Evolutionary conservation across 768 basidiomycete species (phyloP), one percentile per base, ranked within the genome.

Genomic region (Gyrodon lividus): DNA sequence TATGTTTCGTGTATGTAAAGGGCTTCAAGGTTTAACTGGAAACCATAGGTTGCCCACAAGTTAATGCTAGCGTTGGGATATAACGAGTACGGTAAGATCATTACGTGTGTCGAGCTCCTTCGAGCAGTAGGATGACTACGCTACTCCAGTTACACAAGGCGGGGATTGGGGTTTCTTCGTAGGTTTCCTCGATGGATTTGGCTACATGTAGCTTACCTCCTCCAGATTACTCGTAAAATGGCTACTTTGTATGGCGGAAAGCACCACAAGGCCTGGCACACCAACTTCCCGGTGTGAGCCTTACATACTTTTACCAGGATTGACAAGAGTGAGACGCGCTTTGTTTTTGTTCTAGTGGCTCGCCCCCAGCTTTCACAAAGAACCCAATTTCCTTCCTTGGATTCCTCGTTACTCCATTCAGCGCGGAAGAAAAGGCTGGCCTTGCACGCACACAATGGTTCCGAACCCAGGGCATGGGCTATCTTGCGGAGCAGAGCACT

Each of bases 251-350:
- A 74, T 23, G 76, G 76, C 6, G 62, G 59, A 24, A 76, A 72
- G 38, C 65, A 79, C 43, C 62, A 60, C 59, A 82, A 79, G 59
- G 80, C 78, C 0, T 79, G 74, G 71, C 80, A 82, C 56, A 75
- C 77, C 1, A 82, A 80, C 52, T 58, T 74, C 39, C 71, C 75
- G 0, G 0, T 70, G 79, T 80, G 51, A 51, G 74, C 61, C 12
- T 12, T 24, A 31, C 14, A 12, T n/a, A 22, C 28, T 6, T 2
- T 46, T 10, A 4, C 31, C 24, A n/a, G n/a, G 19, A 9, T 12
- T 44, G 5, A 20, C 9, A 22, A 23, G 9, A 16, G 1, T 7
- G 19, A 24, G 40, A 19, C 22, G 22, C n/a, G n/a, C n/a, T n/a
- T n/a, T n/a, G n/a, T 17, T 6, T 31, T 26, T 20, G 20, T 54